Base-by-base conservation (phyloP, 2,329 filamentous ascomycete genomes). In the Clarireedia paspali region DNA sequence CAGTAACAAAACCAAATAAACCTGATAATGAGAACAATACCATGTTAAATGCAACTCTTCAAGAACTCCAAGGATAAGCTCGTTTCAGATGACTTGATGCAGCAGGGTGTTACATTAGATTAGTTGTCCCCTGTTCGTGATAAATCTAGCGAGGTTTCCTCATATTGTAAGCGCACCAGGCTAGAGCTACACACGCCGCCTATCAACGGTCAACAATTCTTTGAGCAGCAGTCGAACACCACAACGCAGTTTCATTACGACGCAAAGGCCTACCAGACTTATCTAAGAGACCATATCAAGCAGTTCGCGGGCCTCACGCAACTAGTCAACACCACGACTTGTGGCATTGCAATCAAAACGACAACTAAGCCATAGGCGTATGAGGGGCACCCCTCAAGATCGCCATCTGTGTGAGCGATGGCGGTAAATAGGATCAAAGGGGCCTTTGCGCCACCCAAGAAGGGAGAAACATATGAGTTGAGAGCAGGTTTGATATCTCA, bases 401-500 rank as follows among this genome's bases (percentile, higher is more conserved):
- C 67, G 65, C 66, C 66, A 76, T 67, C 64, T 64, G 63, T 66
- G 64, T 67, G 66, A 69, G 59, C 69, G 67, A 96, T 95, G 90
- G 92, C 94, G 70, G 92, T 97, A 72, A 97, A 94, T 77, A 88
- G 92, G 73, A 94, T 99, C 73, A 85, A 88, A 71, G 91, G 88
- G 74, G 94, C 92, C 68, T 96, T 99, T 73, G 87, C 89, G 71
- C 86, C 85, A 71, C 94, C 94, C 66, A 85, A 87, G 69, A 99
- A 99, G 78, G 94, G 94, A 72, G 94, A 99, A 77, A 99, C 94
- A 15, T 97, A 96, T 71, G 94, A 99, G 79, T 77, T 99, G 74
- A 87, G 94, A 72, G 90, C 92, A 62, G 94, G 94, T 40, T 78
- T 99, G 71, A 94, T 95, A 62, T 99, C 94, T 62, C 94, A 99